A percentile compares a stretch with the other conserved stretches of the same genome.
Evolutionary conservation across 2,329 filamentous ascomycete genomes (phyloP).

Genomic region (Fusarium decemcellulare): DNA sequence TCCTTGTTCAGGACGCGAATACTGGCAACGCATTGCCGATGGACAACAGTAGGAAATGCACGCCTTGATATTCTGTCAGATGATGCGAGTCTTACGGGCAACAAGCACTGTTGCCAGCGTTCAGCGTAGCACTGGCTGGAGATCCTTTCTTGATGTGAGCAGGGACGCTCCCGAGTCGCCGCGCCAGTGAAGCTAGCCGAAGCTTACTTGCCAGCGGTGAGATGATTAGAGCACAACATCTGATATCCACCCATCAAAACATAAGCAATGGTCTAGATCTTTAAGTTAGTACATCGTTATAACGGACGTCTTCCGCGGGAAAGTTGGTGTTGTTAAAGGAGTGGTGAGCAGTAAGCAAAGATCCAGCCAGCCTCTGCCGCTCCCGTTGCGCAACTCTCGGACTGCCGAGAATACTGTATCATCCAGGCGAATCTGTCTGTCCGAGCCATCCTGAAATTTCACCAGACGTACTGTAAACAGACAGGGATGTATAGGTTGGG

Average conservation of each 20-base stretch:
- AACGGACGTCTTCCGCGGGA: neutral
- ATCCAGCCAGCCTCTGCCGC: conserved; percentile 6
- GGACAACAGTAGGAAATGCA: neutral
- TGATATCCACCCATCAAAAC: conserved; percentile 9
- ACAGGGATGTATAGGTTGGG: neutral
- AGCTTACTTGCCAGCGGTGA: conserved; percentile 32
- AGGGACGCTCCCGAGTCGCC: conserved; percentile 10
- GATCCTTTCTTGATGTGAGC: conserved; percentile 15
- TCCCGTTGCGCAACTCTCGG: neutral
- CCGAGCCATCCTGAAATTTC: neutral
- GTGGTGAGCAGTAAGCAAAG: conserved; percentile 2
- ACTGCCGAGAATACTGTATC: no score
- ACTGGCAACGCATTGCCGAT: conserved; percentile 3
- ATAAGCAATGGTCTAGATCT: conserved; percentile 12
- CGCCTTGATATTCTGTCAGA: conserved; percentile 9
- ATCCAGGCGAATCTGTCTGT: neutral
- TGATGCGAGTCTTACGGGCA: conserved; percentile 23
- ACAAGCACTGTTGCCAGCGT: conserved; percentile 4
- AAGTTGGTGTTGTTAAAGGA: neutral
- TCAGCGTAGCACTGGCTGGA: conserved; percentile 2
- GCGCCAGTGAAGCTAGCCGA: conserved; percentile 30
- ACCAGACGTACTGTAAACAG: neutral
- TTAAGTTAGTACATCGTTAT: neutral
- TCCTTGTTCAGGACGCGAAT: neutral
- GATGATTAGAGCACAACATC: conserved; percentile 11